Percentiles rank a stretch among this genome's conserved stretches.
These are phyloP conservation scores for Erigeron canadensis DNA, from an alignment of 129 eudicot genomes.

Conservation along the genomic window DNA sequence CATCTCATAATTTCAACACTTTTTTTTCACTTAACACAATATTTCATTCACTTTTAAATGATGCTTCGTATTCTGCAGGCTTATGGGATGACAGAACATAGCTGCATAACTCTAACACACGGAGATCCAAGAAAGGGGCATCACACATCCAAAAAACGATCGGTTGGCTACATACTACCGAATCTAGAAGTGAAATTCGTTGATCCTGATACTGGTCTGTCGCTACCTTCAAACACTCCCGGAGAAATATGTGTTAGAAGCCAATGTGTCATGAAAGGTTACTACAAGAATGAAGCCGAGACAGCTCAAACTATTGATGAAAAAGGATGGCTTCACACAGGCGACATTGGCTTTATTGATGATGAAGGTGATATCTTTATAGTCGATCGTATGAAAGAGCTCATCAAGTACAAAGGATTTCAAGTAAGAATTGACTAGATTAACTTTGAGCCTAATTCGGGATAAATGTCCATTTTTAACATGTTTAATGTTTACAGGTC, in stretches of 20 bases:
- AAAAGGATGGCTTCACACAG: conserved; percentile 94
- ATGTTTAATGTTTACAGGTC: conserved; percentile 43
- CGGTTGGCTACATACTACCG: conserved; percentile 81
- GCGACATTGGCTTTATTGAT: conserved; percentile 92
- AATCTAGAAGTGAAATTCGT: conserved; percentile 86
- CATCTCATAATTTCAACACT: no score
- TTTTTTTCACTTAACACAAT: neutral
- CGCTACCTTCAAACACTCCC: conserved; percentile 74
- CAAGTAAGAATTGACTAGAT: conserved; percentile 48
- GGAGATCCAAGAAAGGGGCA: conserved; percentile 64
- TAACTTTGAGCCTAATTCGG: neutral
- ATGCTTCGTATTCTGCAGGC: conserved; percentile 41
- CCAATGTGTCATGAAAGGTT: conserved; percentile 98
- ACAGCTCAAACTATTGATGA: conserved; percentile 73
- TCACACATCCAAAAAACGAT: conserved; percentile 68
- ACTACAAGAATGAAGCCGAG: conserved; percentile 81
- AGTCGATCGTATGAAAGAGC: conserved; percentile 93
- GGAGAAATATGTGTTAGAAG: conserved; percentile 97
- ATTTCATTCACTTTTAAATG: neutral
- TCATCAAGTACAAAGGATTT: conserved; percentile 93
- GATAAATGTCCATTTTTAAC: neutral
- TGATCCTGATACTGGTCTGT: conserved; percentile 68
- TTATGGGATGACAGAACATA: conserved; percentile 97
- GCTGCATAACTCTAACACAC: conserved; percentile 88
- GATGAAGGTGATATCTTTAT: conserved; percentile 88